A percentile compares a stretch with the other conserved stretches of the same genome.
phyloP scores from a whole-genome alignment of 2,329 filamentous ascomycete species.

The Orbilia blumenaviensis region DNA sequence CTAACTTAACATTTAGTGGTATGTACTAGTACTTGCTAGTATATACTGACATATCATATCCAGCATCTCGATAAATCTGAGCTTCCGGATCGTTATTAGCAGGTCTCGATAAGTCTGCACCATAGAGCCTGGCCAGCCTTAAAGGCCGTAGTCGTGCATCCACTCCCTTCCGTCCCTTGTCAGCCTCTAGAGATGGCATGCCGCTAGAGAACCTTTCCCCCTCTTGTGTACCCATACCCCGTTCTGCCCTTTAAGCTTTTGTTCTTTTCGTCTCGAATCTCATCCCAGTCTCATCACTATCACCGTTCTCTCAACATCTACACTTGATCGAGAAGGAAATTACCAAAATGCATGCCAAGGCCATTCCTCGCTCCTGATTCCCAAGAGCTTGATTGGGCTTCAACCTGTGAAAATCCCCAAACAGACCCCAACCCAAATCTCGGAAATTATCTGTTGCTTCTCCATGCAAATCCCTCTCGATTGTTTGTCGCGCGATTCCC shows the following conservation, averaged over 20 bases:
- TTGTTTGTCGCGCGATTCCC: slow-evolving; percentile 31
- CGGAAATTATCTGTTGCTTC: slow-evolving; percentile 35
- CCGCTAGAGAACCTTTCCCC: slow-evolving; percentile 28
- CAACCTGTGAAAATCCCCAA: slow-evolving; percentile 13
- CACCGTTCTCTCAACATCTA: slow-evolving; percentile 23
- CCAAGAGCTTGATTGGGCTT: slow-evolving; percentile 20
- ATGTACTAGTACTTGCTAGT: no score
- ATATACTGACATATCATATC: background rate
- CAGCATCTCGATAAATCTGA: background rate
- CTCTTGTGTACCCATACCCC: slow-evolving; percentile 32
- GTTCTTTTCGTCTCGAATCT: background rate
- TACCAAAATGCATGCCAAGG: slow-evolving; percentile 25
- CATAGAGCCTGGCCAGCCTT: slow-evolving; percentile 20
- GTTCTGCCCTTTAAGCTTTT: slow-evolving; percentile 3
- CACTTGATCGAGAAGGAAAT: slow-evolving; percentile 23
- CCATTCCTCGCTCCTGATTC: slow-evolving; percentile 11
- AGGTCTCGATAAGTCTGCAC: background rate
- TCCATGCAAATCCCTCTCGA: background rate
- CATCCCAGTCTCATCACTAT: slow-evolving; percentile 13
- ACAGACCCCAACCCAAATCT: background rate
- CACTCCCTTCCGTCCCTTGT: slow-evolving; percentile 3
- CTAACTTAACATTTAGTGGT: background rate
- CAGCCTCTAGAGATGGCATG: slow-evolving; percentile 13
- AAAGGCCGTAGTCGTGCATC: slow-evolving; percentile 30
- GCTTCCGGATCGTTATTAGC: slow-evolving; percentile 32